These are phyloP conservation scores for Solanum ossicruentum DNA, from an alignment of 257 asterid genomes.

Conservation along the genomic window DNA sequence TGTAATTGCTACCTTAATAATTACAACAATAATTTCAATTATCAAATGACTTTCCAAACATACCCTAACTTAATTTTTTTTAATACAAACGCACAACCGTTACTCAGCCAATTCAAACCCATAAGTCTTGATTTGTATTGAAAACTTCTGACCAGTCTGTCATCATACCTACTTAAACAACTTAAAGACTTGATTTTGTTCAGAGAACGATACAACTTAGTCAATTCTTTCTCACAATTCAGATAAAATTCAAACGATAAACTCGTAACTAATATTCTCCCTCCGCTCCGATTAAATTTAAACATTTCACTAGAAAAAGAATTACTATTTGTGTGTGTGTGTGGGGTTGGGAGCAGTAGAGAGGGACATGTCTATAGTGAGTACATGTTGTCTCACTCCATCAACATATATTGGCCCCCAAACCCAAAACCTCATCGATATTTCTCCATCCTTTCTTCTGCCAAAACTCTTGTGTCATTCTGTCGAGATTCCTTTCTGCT, in stretches of 20 bases:
- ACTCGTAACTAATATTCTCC: not conserved
- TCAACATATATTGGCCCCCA: not conserved
- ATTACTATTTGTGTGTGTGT: not conserved
- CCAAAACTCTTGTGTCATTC: not conserved
- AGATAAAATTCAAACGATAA: not conserved
- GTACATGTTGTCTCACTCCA: constrained; percentile 1
- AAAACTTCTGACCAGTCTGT: no score
- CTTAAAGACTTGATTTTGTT: no score
- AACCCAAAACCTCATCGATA: not conserved
- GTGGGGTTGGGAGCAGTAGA: not conserved
- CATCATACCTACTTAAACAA: no score
- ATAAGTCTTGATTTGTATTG: no score
- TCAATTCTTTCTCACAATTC: not conserved
- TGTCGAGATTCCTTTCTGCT: not conserved
- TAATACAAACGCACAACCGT: no score
- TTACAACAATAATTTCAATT: no score
- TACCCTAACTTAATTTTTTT: no score
- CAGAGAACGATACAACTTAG: not conserved
- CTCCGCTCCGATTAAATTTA: not conserved
- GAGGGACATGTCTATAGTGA: not conserved
- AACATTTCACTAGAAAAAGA: not conserved
- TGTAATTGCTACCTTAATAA: no score
- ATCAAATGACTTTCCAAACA: no score
- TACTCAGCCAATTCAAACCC: no score
- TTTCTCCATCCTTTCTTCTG: not conserved